Evolutionary conservation across 805 yeast genomes (phyloP), one percentile per base, ranked within the genome.

Genomic region (Lipomyces yamadae): DNA sequence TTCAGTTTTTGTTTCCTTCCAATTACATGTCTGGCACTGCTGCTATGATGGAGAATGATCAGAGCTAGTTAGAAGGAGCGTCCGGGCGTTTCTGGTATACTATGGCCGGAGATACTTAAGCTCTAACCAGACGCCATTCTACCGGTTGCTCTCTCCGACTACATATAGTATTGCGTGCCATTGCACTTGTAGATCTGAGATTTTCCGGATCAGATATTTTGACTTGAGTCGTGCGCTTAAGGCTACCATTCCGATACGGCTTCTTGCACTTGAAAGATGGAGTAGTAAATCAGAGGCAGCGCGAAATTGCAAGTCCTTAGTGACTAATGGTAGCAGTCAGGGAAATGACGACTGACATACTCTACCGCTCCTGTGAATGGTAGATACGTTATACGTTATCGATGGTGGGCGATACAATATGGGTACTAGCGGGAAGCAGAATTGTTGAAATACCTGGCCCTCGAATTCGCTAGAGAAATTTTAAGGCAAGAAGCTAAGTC

Each of bases 191-290:
- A 42, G 48, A 24, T n/a, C 48, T 42, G 48, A 15, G 6, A 42
- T 15, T 42, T 42, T n/a, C n/a, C 48, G 7, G 48, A 4, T 42
- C 48, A 42, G 24, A 1, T 37, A 7, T 37, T 13, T 37, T 42
- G 48, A 42, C 48, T 15, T 3, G 18, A 15, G 15, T 42, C 8
- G 48, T 42, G 48, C 18, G 10, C 15, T 42, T 42, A 24, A 3
- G 48, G 15, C 24, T 15, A 42, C 48, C 48, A 42, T 42, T 42
- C 48, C 48, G 48, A 42, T 42, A 15, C 48, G n/a, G 48, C 48
- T 42, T 42, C 48, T 42, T 42, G 8, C 18, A 5, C 48, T 18
- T 42, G 48, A 15, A 4, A 1, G 48, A 8, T 37, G n/a, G 48
- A 24, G 48, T 42, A 42, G 6, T 42, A 42, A 42, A n/a, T 15